A percentile compares a stretch with the other conserved stretches of the same genome.
Evolutionary conservation across 139 green algal genomes (phyloP).

Genomic region (Haematococcus lacustris): DNA sequence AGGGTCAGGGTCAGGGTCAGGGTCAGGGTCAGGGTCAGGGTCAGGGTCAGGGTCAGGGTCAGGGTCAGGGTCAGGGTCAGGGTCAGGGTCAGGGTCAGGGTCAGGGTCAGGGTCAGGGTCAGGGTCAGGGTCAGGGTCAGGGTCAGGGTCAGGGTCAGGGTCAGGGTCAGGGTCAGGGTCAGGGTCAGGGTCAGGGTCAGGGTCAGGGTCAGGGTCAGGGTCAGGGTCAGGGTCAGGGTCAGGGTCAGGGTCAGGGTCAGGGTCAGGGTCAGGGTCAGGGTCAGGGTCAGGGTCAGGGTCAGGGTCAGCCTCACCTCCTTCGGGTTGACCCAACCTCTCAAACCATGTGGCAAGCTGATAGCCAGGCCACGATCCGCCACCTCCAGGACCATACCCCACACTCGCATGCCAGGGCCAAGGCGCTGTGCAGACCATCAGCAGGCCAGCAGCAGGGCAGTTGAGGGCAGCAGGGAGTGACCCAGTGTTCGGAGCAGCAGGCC

Average conservation of each 20-base stretch:
- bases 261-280: no score
- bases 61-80: no score
- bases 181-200: neutral
- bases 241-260: neutral
- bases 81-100: no score
- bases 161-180: neutral
- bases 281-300: neutral
- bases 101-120: no score
- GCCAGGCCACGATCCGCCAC: constrained; percentile 51
- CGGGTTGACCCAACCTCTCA: constrained; percentile 59
- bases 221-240: no score
- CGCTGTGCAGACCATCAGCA: constrained; percentile 29
- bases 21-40: no score
- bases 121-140: no score
- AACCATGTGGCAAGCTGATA: constrained; percentile 75
- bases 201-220: no score
- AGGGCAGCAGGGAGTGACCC: no score
- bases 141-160: no score
- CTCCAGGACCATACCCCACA: constrained; percentile 73
- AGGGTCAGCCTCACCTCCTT: constrained; percentile 21
- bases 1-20: no score
- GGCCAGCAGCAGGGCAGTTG: neutral
- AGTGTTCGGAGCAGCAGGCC: neutral
- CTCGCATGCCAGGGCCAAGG: constrained; percentile 50
- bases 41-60: no score